phyloP scores from a whole-genome alignment of 331 rosid species.

The Pyracantha coccinea region DNA sequence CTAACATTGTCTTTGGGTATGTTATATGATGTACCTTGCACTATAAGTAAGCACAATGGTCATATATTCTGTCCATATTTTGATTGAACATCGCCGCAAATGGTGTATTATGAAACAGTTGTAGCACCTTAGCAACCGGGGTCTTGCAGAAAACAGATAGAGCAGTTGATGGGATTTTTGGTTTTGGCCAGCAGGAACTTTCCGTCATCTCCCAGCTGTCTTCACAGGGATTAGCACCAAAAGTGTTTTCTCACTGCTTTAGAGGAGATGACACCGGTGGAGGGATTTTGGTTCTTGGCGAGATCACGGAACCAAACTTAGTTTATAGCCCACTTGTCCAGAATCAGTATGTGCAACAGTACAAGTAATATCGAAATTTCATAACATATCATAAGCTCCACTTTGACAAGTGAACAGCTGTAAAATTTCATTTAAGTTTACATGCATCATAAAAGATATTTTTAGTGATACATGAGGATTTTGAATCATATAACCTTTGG shows the following conservation, averaged over 20 bases:
- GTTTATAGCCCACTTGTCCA: slow-evolving; percentile 80
- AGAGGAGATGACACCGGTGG: slow-evolving; percentile 87
- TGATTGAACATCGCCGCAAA: slow-evolving; percentile 24
- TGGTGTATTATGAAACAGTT: slow-evolving; percentile 40
- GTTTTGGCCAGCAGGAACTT: slow-evolving; percentile 85
- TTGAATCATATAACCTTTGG: too few relatives aligned
- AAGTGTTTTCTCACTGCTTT: slow-evolving; percentile 88
- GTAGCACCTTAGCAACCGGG: slow-evolving; percentile 76
- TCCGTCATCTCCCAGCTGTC: slow-evolving; percentile 85
- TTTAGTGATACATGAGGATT: too few relatives aligned
- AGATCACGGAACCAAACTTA: slow-evolving; percentile 75
- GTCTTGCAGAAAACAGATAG: slow-evolving; percentile 79
- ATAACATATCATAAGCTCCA: background rate
- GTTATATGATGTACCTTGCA: background rate
- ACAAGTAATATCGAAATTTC: too few relatives aligned
- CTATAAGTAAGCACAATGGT: background rate
- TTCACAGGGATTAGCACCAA: slow-evolving; percentile 78
- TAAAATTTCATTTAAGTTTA: too few relatives aligned
- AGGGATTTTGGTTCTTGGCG: slow-evolving; percentile 89
- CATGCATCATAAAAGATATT: too few relatives aligned
- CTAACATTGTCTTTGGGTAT: slow-evolving; percentile 79
- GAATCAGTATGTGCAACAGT: too few relatives aligned
- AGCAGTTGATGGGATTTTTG: slow-evolving; percentile 92
- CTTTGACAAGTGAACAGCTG: too few relatives aligned
- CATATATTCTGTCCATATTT: background rate